A percentile compares a stretch with the other conserved stretches of the same genome.
Conservation (phyloP, 305 asterid species). For the Caryopteris hybrid region DNA sequence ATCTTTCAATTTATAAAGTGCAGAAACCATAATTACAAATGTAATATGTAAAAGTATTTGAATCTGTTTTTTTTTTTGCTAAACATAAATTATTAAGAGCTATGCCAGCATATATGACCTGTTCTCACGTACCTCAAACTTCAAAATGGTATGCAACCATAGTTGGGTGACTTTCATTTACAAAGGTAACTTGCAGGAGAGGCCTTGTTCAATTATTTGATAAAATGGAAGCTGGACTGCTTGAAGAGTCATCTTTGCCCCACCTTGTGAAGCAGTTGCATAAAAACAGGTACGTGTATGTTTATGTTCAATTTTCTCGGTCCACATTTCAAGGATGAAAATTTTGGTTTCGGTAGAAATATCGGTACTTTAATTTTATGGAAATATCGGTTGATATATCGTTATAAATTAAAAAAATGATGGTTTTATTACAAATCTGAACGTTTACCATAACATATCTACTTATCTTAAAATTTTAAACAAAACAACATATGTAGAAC, state of each 20-base stretch:
- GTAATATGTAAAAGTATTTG: neutral
- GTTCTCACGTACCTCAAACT: neutral
- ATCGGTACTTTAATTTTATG: too few relatives aligned
- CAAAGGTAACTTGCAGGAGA: conserved; percentile 50
- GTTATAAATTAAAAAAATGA: too few relatives aligned
- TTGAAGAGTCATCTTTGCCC: conserved; percentile 45
- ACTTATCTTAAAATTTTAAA: too few relatives aligned
- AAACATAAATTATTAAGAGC: neutral
- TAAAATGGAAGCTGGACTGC: conserved; percentile 62
- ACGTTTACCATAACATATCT: too few relatives aligned
- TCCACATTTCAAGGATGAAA: too few relatives aligned
- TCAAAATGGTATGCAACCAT: neutral
- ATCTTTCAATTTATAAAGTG: neutral
- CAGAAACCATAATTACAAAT: neutral
- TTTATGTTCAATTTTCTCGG: neutral
- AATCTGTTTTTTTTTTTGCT: neutral
- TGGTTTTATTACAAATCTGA: too few relatives aligned
- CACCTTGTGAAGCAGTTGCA: conserved; percentile 65
- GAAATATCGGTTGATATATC: too few relatives aligned
- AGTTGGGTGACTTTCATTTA: conserved; percentile 12
- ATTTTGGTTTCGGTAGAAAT: too few relatives aligned
- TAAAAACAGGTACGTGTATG: conserved; percentile 48
- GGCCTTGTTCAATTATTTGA: conserved; percentile 77
- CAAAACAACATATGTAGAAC: too few relatives aligned
- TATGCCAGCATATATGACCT: neutral